Evolutionary conservation across 371 early-diverging fungal genomes (phyloP).

Genomic region (Apophysomyces sp.): DNA sequence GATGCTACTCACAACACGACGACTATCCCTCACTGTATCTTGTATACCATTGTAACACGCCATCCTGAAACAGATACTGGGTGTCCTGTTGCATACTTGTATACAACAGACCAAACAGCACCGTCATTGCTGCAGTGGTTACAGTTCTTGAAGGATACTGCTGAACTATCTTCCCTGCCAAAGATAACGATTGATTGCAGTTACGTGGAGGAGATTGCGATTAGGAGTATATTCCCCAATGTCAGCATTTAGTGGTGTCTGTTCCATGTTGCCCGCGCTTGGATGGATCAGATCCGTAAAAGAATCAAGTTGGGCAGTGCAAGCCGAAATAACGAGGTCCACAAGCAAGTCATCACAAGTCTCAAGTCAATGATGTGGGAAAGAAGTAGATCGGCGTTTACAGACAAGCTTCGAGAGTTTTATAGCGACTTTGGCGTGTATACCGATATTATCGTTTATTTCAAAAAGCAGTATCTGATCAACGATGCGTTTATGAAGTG

Average conservation of each 20-base stretch:
- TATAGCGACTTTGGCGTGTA: background rate
- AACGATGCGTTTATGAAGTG: background rate
- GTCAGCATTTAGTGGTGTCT: background rate
- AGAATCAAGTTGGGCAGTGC: background rate
- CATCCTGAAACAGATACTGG: background rate
- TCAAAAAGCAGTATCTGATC: background rate
- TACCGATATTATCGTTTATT: background rate
- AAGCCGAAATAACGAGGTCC: background rate
- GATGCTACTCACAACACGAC: slow-evolving; percentile 9
- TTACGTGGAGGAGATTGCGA: background rate
- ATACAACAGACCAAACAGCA: background rate
- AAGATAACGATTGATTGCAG: background rate
- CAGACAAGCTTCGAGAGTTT: background rate
- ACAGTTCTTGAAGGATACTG: background rate
- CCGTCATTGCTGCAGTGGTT: background rate
- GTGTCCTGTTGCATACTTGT: slow-evolving; percentile 2
- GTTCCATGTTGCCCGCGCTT: slow-evolving; percentile 2
- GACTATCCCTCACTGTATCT: background rate
- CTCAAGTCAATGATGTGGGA: background rate
- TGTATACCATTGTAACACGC: slow-evolving; percentile 8
- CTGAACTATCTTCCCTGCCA: background rate
- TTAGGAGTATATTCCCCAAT: background rate
- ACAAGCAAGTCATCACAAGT: background rate
- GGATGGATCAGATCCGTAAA: background rate
- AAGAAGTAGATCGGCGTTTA: background rate